phyloP scores from a whole-genome alignment of 495 filamentous ascomycete species.

The Neurospora sp. region DNA sequence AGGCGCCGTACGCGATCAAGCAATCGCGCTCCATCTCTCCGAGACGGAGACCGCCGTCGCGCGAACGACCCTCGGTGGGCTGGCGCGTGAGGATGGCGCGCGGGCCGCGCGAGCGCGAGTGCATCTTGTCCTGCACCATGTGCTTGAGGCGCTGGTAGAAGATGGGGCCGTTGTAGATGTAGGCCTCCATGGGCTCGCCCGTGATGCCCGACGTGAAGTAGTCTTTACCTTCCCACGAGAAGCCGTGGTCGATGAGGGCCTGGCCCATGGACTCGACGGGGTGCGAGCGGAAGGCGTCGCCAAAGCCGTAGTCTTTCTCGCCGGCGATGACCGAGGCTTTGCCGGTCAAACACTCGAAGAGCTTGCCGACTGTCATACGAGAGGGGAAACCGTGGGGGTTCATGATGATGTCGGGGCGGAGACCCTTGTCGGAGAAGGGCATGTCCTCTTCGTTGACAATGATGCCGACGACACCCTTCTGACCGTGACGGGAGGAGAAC shows the following conservation, averaged over 20 bases:
- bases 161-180: slow-evolving; percentile 97
- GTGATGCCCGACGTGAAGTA: slow-evolving; percentile 93
- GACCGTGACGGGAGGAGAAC: slow-evolving; percentile 97
- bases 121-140: slow-evolving; percentile 99
- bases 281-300: slow-evolving; percentile 89
- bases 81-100: slow-evolving; percentile 88
- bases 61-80: slow-evolving; percentile 89
- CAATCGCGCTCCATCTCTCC: slow-evolving; percentile 99
- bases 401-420: slow-evolving; percentile 98
- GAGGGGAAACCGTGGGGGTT: slow-evolving; percentile 99
- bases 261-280: slow-evolving; percentile 85
- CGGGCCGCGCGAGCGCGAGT: slow-evolving; percentile 83
- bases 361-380: slow-evolving; percentile 98
- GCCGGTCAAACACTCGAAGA: slow-evolving; percentile 88
- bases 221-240: slow-evolving; percentile 93
- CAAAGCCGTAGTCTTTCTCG: slow-evolving; percentile 64
- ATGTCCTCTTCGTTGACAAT: slow-evolving; percentile 94
- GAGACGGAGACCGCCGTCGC: slow-evolving; percentile 83
- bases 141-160: slow-evolving; percentile 99
- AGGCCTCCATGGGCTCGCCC: slow-evolving; percentile 82
- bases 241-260: slow-evolving; percentile 75
- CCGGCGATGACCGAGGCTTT: slow-evolving; percentile 86
- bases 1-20: slow-evolving; percentile 89
- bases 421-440: slow-evolving; percentile 86
- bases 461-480: slow-evolving; percentile 95